Percentiles rank a stretch among this genome's conserved stretches.
Evolutionary conservation across 2,329 filamentous ascomycete species (phyloP).

Genomic region (Phaeosphaeria sp.): DNA sequence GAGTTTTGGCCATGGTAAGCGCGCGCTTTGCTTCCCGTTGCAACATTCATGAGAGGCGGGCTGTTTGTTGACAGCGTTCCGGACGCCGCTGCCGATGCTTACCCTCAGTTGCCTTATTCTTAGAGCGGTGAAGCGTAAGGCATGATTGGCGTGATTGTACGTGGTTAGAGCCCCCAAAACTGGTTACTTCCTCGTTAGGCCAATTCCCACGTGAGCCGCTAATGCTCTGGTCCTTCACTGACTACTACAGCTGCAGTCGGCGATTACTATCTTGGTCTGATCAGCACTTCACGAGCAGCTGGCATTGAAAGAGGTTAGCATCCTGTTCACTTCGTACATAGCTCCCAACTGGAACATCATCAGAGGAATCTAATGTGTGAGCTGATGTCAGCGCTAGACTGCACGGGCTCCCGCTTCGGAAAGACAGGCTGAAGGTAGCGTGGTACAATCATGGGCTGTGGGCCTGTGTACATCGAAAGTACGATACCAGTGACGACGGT

Average conservation of each 20-base stretch:
- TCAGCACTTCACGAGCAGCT: not conserved
- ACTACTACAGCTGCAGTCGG: conserved; percentile 2
- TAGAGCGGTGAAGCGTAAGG: not conserved
- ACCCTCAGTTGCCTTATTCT: not conserved
- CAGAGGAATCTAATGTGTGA: not conserved
- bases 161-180: not conserved
- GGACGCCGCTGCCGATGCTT: not conserved
- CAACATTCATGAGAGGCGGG: not conserved
- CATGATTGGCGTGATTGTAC: not conserved
- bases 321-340: not conserved
- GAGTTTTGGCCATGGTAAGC: not conserved
- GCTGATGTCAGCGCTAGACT: conserved; percentile 12
- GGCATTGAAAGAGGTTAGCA: not conserved
- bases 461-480: not conserved
- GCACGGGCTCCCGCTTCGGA: conserved; percentile 6
- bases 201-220: not conserved
- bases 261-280: conserved; percentile 3
- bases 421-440: not conserved
- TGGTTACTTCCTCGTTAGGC: not conserved
- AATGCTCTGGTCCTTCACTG: not conserved
- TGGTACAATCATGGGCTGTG: not conserved
- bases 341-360: not conserved
- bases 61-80: not conserved
- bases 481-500: not conserved
- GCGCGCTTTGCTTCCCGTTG: not conserved